Evolutionary conservation across 331 rosid species (phyloP).

Genomic region (Cydonia oblonga): DNA sequence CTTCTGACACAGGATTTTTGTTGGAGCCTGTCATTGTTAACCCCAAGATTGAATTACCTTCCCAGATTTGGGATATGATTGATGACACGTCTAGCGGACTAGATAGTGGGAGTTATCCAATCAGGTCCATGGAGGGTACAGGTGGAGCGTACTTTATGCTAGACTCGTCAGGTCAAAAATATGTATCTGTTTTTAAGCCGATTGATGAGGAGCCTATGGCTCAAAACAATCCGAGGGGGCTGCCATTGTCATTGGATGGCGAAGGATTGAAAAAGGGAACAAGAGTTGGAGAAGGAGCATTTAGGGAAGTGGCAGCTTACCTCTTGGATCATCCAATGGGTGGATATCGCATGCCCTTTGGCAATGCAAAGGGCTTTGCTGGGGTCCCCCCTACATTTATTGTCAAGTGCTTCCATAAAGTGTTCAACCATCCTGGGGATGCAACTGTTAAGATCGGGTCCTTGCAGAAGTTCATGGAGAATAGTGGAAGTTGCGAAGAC

Average conservation of each 20-base stretch:
- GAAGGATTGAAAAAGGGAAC: constrained; percentile 93
- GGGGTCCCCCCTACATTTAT: constrained; percentile 87
- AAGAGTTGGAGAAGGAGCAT: constrained; percentile 83
- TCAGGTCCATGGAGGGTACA: constrained; percentile 76
- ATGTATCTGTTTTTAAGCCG: constrained; percentile 81
- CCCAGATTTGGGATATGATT: constrained; percentile 49
- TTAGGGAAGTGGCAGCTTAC: constrained; percentile 97
- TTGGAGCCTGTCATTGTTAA: constrained; percentile 71
- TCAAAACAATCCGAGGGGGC: constrained; percentile 71
- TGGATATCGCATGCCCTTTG: constrained; percentile 42
- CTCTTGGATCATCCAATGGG: constrained; percentile 68
- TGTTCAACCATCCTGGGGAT: constrained; percentile 58
- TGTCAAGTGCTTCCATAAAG: constrained; percentile 52
- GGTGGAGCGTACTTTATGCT: constrained; percentile 92
- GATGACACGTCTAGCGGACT: constrained; percentile 46
- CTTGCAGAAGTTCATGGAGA: constrained; percentile 80
- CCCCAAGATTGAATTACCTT: constrained; percentile 50
- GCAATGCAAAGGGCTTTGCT: constrained; percentile 58
- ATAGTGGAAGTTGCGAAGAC: constrained; percentile 85
- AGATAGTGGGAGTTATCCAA: constrained; percentile 42
- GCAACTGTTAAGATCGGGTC: constrained; percentile 67
- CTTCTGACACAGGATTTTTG: constrained; percentile 24
- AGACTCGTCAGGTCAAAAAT: constrained; percentile 52
- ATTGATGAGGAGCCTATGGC: constrained; percentile 99
- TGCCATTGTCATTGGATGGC: constrained; percentile 71